Conservation (phyloP, 352 stramenopile species). For the Pythium periplocum region DNA sequence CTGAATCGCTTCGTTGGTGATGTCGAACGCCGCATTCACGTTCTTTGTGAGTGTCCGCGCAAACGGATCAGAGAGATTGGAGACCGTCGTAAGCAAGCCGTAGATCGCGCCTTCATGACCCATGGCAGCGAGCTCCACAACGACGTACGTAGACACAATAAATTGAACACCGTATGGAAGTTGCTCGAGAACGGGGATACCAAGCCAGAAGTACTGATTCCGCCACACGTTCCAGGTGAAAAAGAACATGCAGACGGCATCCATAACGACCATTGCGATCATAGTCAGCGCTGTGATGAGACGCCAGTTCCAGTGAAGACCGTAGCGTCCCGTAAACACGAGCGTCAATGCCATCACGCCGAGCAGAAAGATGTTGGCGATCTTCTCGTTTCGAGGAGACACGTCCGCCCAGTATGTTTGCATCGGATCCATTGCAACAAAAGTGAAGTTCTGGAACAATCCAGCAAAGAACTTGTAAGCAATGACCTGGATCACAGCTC, state of each 20-base stretch:
- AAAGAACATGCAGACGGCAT: constrained; percentile 24
- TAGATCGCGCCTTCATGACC: constrained; percentile 32
- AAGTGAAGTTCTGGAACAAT: constrained; percentile 24
- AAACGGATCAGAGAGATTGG: constrained; percentile 25
- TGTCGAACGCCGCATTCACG: constrained; percentile 24
- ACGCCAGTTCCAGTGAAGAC: constrained; percentile 25
- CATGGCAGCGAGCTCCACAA: constrained; percentile 26
- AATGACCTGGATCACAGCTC: constrained; percentile 27
- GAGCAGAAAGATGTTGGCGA: constrained; percentile 16
- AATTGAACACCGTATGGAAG: constrained; percentile 24
- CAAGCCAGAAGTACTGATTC: constrained; percentile 35
- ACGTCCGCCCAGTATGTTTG: constrained; percentile 29
- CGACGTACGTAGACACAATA: constrained; percentile 27
- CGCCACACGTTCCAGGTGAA: constrained; percentile 26
- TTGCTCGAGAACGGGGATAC: constrained; percentile 25
- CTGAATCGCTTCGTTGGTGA: constrained; percentile 21
- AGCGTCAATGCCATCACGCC: constrained; percentile 17
- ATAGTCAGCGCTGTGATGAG: constrained; percentile 24
- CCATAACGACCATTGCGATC: constrained; percentile 20
- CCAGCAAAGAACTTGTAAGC: constrained; percentile 26
- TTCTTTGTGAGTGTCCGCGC: constrained; percentile 24
- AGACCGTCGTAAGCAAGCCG: constrained; percentile 27
- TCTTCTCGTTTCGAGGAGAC: constrained; percentile 21
- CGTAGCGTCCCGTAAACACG: constrained; percentile 19
- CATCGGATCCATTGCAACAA: constrained; percentile 18